Base-by-base conservation (phyloP, 345 rosid genomes). In the Salix viminalis region DNA sequence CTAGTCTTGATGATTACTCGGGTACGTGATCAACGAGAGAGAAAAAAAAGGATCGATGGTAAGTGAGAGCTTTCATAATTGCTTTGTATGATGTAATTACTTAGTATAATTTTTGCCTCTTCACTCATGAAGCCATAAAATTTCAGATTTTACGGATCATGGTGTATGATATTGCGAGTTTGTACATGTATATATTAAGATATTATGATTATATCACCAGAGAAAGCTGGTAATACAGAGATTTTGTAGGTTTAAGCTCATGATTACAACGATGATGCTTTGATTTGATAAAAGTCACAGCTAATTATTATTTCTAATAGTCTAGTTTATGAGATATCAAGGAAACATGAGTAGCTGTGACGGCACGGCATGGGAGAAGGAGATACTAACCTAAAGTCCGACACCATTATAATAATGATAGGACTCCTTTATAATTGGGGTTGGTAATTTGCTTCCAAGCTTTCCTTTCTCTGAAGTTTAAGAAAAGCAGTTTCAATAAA, bases 291-390 rank as follows among this genome's bases (percentile, higher is more conserved):
- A 66, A 67, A 64, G 71, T 18, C 15, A 50, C 69, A 65, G 26
- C 70, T 41, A 70, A 71, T 30, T 41, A 68, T 74, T 61, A 66
- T 41, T 46, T 26, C 10, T 70, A 9, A 66, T 65, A 60, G 23
- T 66, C 32, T 41, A 6, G 16, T 71, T 82, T 37, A 41, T 28
- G n/a, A 39, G 50, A 62, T 48, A 41, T 66, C 73, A 26, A 69
- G 60, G 70, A 70, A 71, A 78, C 79, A 80, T 71, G 87, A 82
- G 89, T 86, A 48, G 76, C 85, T 65, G 83, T 60, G 74, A 84
- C 77, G 87, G 85, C 83, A 84, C 80, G 85, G 81, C 80, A 77
- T 23, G 73, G 52, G 48, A 60, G 41, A 65, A 52, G 71, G 69
- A 68, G 80, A 75, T 67, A 65, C 58, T 71, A 18, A 52, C 21